These are phyloP conservation scores for Hypoxylon rubiginosum DNA, from an alignment of 2,329 filamentous ascomycete species.

Conservation along the genomic window DNA sequence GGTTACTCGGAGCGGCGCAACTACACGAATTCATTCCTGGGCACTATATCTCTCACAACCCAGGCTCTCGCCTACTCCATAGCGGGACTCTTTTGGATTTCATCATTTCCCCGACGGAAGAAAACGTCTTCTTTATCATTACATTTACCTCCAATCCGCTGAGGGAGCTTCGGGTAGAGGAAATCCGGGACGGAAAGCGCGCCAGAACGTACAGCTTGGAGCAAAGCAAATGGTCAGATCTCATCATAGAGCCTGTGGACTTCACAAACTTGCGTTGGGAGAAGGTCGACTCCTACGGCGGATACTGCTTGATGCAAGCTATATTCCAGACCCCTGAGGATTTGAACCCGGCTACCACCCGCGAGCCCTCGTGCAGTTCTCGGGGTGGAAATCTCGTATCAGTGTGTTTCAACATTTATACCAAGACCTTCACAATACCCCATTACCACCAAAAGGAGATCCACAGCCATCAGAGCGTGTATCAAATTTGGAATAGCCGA, in stretches of 20 bases:
- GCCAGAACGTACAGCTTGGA: slow-evolving; percentile 42
- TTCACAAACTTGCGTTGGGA: slow-evolving; percentile 48
- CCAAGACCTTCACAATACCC: slow-evolving; percentile 47
- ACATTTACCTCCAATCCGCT: slow-evolving; percentile 37
- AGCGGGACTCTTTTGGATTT: slow-evolving; percentile 48
- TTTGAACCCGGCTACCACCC: background rate
- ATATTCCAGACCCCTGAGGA: slow-evolving; percentile 34
- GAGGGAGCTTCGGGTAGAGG: slow-evolving; percentile 45
- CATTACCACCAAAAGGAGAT: slow-evolving; percentile 45
- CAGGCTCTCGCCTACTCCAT: slow-evolving; percentile 41
- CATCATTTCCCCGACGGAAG: slow-evolving; percentile 46
- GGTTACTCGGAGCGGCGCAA: slow-evolving; percentile 31
- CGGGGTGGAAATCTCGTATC: slow-evolving; percentile 40
- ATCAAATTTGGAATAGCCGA: slow-evolving; percentile 49
- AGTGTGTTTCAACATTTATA: slow-evolving; percentile 52
- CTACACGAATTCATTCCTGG: slow-evolving; percentile 37
- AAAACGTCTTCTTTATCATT: slow-evolving; percentile 47
- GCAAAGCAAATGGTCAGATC: slow-evolving; percentile 21
- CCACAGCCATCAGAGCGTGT: slow-evolving; percentile 36
- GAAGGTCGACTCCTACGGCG: slow-evolving; percentile 50
- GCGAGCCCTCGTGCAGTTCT: slow-evolving; percentile 32
- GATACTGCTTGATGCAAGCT: slow-evolving; percentile 48
- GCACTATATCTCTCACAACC: slow-evolving; percentile 39
- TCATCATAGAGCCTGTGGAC: slow-evolving; percentile 35
- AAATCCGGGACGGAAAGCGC: slow-evolving; percentile 43